Evolutionary conservation across 257 asterid species (phyloP), one percentile per base, ranked within the genome.

Genomic region (Ophiorrhiza pumila): DNA sequence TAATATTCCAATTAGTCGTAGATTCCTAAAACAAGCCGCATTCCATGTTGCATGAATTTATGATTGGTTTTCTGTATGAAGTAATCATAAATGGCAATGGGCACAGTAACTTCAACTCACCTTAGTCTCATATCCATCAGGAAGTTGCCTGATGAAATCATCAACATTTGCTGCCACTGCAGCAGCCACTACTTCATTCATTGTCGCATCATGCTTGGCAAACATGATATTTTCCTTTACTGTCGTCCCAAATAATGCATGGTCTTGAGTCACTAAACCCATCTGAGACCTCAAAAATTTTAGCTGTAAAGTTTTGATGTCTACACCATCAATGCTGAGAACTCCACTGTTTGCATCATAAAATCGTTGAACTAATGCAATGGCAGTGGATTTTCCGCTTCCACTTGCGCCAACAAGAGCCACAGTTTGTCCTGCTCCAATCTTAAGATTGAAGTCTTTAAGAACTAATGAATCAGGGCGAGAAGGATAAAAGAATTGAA

Each of bases 341-440:
- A 46, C 12, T 35, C 98, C 98, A 50, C 77, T 74, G 52, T 5
- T 78, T 0, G 89, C 85, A 68, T 92, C 98, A 60, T 92, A 92
- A 57, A 90, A 92, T 13, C 98, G 64, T 53, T 92, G 98, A 0
- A 90, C 78, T 62, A 92, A 59, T 2, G 98, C 84, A 34, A 92
- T 85, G 3, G 83, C 91, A 0, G 98, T 92, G 1, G 98, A 92
- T 81, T 92, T 92, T 22, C 98, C 98, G 47, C 97, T 88, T 2
- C 98, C 98, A 25, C 98, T 92, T 1, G 97, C 88, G 5, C 98
- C 98, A 22, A 92, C 97, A 0, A 92, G 92, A 31, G 97, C 98
- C 22, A 90, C 89, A 0, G 90, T 92, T 68, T 85, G 83, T 5
- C 98, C 98, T 0, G 95, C 92, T 68, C 87, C 90, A 57, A 90